phyloP scores from a whole-genome alignment of 371 early-diverging fungal genomes.

The Nosema bombycis region DNA sequence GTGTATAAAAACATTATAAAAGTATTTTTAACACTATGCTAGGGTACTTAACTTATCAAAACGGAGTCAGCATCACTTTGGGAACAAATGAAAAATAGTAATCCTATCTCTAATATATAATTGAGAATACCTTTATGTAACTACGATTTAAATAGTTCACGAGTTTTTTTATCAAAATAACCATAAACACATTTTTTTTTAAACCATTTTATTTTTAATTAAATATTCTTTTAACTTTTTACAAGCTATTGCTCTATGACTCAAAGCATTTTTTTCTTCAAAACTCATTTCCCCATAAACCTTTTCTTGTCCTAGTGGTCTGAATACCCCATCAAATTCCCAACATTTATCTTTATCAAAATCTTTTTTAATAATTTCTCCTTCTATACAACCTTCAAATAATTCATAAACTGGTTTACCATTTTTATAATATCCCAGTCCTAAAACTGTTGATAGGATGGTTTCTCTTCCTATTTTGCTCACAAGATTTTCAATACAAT shows the following conservation, averaged over 20 bases:
- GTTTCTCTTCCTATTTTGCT: conserved; percentile 32
- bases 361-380: conserved; percentile 23
- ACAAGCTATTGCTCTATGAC: conserved; percentile 33
- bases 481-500: conserved; percentile 37
- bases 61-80: no score
- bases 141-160: no score
- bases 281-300: conserved; percentile 19
- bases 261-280: conserved; percentile 29
- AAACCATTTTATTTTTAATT: not conserved
- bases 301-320: not conserved
- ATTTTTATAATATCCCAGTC: conserved; percentile 12
- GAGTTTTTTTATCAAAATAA: no score
- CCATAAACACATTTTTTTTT: not conserved
- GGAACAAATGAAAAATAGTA: no score
- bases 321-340: conserved; percentile 36
- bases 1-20: no score
- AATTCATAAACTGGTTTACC: conserved; percentile 6
- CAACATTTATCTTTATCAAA: not conserved
- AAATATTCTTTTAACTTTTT: conserved; percentile 18
- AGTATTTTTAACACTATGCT: no score
- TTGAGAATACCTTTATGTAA: no score
- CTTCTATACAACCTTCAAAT: conserved; percentile 25
- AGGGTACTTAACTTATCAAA: no score
- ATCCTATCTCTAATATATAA: no score
- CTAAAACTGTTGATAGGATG: conserved; percentile 9